Evolutionary conservation across 176 grass and related monocot species (phyloP), one percentile per base, ranked within the genome.

Genomic region (Avena atlantica): DNA sequence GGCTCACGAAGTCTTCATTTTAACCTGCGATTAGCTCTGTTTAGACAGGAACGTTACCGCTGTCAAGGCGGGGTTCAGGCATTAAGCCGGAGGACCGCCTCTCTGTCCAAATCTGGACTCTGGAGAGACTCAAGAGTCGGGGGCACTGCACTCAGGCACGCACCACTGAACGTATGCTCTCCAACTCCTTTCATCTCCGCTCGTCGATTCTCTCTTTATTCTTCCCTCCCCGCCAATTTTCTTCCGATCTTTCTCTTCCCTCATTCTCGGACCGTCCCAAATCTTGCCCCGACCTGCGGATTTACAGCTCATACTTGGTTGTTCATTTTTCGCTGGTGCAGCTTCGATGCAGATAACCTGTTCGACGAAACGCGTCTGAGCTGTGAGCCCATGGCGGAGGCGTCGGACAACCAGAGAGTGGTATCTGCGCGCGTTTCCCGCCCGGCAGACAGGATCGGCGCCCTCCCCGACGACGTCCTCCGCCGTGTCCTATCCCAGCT

Each of bases 291-390:
- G 7, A 27, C 12, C 47, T 75, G 21, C 12, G 47, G 72, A 23
- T 40, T 40, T 7, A 21, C 23, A 12, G 13, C 47, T 51, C 10
- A 4, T 8, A 16, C 5, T 66, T 12, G 0, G 63, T 15, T 66
- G 21, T 15, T 66, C 8, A 1, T 8, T 40, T 25, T 23, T 56
- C 12, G 12, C 9, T n/a, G 70, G n/a, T n/a, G 79, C 79, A 76
- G 70, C n/a, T 10, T 76, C 4, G 4, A 13, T 8, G 82, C 61
- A 5, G 57, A 62, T 31, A 56, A 80, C 66, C 66, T 80, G 87
- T 65, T 85, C 67, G 87, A 85, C 47, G 31, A 5, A 80, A 85
- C 1, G 57, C 67, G 45, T 20, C 31, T 56, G 45, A 42, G 44
- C 7, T 9, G 29, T 76, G 59, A 16, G 71, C 27, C 14, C 29